Evolutionary conservation across 2,329 filamentous ascomycete genomes (phyloP).

Genomic region (Botrytis elliptica): DNA sequence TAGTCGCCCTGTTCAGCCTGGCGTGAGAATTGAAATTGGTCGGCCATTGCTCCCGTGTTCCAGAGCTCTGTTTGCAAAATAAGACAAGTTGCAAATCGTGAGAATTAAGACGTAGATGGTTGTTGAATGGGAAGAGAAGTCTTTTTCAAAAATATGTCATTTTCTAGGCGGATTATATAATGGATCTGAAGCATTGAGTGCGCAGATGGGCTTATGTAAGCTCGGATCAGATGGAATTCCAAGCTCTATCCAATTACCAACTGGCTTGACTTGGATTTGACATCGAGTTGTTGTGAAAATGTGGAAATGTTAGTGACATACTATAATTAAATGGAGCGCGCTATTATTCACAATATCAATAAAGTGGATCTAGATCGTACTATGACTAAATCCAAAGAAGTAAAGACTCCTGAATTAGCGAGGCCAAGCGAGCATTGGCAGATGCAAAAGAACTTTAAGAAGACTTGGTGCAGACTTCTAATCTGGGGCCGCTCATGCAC

Average conservation of each 20-base stretch:
- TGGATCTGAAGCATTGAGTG: neutral
- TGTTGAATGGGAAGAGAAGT: neutral
- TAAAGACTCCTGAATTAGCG: neutral
- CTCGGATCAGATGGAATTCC: slow-evolving; percentile 3
- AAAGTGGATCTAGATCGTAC: neutral
- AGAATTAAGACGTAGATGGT: neutral
- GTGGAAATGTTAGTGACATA: neutral
- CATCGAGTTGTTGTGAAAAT: neutral
- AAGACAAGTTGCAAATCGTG: neutral
- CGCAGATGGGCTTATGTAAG: neutral
- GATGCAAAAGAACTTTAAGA: neutral
- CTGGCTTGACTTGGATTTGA: neutral
- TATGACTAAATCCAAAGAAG: neutral
- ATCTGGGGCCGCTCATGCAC: slow-evolving; percentile 14
- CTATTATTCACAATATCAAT: slow-evolving; percentile 6
- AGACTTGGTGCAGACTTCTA: neutral
- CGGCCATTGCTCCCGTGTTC: neutral
- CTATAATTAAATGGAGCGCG: neutral
- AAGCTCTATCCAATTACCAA: neutral
- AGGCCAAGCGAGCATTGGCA: slow-evolving; percentile 4
- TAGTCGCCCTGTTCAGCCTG: neutral
- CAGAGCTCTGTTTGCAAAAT: neutral
- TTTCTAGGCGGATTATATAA: slow-evolving; percentile 6
- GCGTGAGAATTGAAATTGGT: neutral
- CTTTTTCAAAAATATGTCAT: neutral